A percentile compares a stretch with the other conserved stretches of the same genome.
phyloP scores from a whole-genome alignment of 2,329 filamentous ascomycete genomes.

The Gaeumannomyces sp. region DNA sequence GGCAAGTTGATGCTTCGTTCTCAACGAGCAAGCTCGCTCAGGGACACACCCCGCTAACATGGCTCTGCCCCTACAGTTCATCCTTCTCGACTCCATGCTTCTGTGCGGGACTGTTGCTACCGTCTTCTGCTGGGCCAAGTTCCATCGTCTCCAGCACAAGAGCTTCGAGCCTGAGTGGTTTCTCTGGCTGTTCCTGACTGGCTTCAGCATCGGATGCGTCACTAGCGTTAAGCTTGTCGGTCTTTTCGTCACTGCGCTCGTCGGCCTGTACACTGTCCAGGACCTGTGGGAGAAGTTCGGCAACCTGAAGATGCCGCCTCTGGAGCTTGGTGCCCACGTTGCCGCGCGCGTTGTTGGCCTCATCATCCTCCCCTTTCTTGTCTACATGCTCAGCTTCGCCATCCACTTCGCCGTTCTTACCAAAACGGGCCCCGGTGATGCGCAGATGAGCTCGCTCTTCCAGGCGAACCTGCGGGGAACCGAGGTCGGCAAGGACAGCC shows the following conservation, averaged over 20 bases:
- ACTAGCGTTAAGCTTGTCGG: slow-evolving; percentile 99
- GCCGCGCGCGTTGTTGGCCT: slow-evolving; percentile 75
- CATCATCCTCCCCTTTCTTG: slow-evolving; percentile 79
- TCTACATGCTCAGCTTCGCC: slow-evolving; percentile 95
- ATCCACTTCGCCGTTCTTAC: slow-evolving; percentile 91
- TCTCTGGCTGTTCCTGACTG: slow-evolving; percentile 87
- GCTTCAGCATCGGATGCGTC: slow-evolving; percentile 93
- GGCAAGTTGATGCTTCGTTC: slow-evolving; percentile 33
- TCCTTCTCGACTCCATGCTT: slow-evolving; percentile 55
- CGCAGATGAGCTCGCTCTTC: slow-evolving; percentile 99
- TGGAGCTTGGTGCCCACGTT: slow-evolving; percentile 67
- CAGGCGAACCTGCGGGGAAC: slow-evolving; percentile 94
- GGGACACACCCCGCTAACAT: not conserved
- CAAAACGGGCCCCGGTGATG: slow-evolving; percentile 90
- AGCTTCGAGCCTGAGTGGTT: slow-evolving; percentile 93
- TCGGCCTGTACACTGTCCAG: slow-evolving; percentile 91
- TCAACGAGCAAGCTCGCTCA: not conserved
- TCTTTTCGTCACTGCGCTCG: slow-evolving; percentile 88
- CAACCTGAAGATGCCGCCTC: slow-evolving; percentile 78
- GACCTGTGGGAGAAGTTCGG: slow-evolving; percentile 99
- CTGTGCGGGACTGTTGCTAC: slow-evolving; percentile 98
- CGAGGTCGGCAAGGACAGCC: slow-evolving; percentile 89
- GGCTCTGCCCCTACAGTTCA: not conserved
- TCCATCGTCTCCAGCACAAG: slow-evolving; percentile 79
- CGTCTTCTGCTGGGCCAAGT: slow-evolving; percentile 93